Evolutionary conservation across 2,329 filamentous ascomycete genomes (phyloP), one percentile per base, ranked within the genome.

Genomic region (Penicillium sp.): DNA sequence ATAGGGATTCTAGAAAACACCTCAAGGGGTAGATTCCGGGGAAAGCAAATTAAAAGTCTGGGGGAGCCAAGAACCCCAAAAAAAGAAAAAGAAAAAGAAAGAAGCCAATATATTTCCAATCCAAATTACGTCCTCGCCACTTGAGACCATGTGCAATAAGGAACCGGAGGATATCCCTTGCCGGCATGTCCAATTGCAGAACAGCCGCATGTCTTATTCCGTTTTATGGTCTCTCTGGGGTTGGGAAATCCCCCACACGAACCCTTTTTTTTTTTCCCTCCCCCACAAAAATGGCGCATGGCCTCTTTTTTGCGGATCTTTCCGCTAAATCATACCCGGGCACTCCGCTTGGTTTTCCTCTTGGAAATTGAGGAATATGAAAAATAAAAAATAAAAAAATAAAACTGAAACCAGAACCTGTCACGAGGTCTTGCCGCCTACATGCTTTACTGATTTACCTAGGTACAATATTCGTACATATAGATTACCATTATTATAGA

Each of bases 261-360:
- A 62, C 60, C 60, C 60, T 58, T 59, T 53, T 55, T 47, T 46
- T 51, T 26, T 40, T 47, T 45, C 5, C 31, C n/a, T 63, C 62
- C 64, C 64, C 64, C 64, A 66, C 64, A 66, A 66, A 65, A 64
- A 64, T 64, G 61, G 62, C 64, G 62, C 63, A 62, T 61, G 59
- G 60, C 38, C 55, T 53, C 50, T 24, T 14, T 43, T 55, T 22
- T 53, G 58, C 57, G 63, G 62, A 63, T 59, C 55, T 53, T 52
- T 55, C 61, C 58, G 61, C 55, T 51, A 31, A 52, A 29, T 40
- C 43, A 43, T 42, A 56, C 42, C 43, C 43, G 43, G 18, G 7
- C 29, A 35, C 51, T 57, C 55, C 47, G 60, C 61, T 43, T 37
- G 32, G 14, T 34, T 35, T 5, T 16, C 2, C 14, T 35, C 14